Percentiles rank a stretch among this genome's conserved stretches.
phyloP scores from a whole-genome alignment of 345 rosid species.

The Cardiospermum halicacabum region DNA sequence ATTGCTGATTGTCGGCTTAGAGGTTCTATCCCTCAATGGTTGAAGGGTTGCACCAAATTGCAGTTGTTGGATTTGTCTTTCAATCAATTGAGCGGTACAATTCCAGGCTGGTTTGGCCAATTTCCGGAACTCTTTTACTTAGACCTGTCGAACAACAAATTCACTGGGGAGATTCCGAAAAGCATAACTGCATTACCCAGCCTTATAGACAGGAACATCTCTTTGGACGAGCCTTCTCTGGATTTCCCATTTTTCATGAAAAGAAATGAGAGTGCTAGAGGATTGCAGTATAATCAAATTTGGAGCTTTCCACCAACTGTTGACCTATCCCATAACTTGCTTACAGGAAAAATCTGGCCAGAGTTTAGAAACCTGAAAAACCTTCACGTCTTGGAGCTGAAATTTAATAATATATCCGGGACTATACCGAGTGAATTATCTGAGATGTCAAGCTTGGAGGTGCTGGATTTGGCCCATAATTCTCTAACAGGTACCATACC shows the following conservation, averaged over 20 bases:
- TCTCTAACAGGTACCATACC: slow-evolving; percentile 40
- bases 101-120: slow-evolving; percentile 54
- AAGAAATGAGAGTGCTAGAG: slow-evolving; percentile 43
- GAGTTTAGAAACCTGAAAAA: slow-evolving; percentile 50
- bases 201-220: slow-evolving; percentile 37
- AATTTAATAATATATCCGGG: slow-evolving; percentile 35
- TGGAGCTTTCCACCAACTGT: slow-evolving; percentile 24
- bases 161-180: slow-evolving; percentile 54
- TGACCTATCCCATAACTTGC: slow-evolving; percentile 18
- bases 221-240: slow-evolving; percentile 46
- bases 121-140: slow-evolving; percentile 50
- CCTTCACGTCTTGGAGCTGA: slow-evolving; percentile 46
- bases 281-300: slow-evolving; percentile 60
- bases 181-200: slow-evolving; percentile 38
- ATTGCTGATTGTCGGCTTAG: slow-evolving; percentile 54
- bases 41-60: slow-evolving; percentile 43
- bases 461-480: slow-evolving; percentile 48
- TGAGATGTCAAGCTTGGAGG: slow-evolving; percentile 49
- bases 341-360: slow-evolving; percentile 37
- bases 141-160: slow-evolving; percentile 61
- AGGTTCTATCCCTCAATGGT: slow-evolving; percentile 68
- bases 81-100: slow-evolving; percentile 46
- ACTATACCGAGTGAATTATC: slow-evolving; percentile 41
- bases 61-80: slow-evolving; percentile 82
- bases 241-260: slow-evolving; percentile 59